Conservation (phyloP, 1,284 basidiomycete genomes). For the Rugosomyces carneus region DNA sequence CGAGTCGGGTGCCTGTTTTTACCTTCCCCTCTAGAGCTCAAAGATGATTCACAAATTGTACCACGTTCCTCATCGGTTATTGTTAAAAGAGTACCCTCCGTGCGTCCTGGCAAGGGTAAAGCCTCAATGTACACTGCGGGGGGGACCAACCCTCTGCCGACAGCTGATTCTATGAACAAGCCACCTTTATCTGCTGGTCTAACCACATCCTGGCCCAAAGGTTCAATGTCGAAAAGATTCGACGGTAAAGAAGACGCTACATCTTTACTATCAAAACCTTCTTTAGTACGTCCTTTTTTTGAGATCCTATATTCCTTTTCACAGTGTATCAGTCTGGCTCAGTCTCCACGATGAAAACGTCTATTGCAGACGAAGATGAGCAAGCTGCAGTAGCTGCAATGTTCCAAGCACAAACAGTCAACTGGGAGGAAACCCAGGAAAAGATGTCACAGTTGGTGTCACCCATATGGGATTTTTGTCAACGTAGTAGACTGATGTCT, state of each 20-base stretch:
- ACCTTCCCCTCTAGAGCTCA: slow-evolving; percentile 63
- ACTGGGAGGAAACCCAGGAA: slow-evolving; percentile 96
- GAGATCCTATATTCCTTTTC: slow-evolving; percentile 12
- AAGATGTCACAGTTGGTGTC: slow-evolving; percentile 93
- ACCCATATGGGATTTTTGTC: slow-evolving; percentile 44
- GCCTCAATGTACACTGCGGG: slow-evolving; percentile 81
- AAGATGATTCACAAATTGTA: slow-evolving; percentile 87
- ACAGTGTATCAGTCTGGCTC: slow-evolving; percentile 23
- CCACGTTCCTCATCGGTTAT: slow-evolving; percentile 93
- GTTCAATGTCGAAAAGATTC: slow-evolving; percentile 84
- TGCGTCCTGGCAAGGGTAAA: slow-evolving; percentile 86
- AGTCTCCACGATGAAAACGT: slow-evolving; percentile 32
- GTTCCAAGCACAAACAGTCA: slow-evolving; percentile 87
- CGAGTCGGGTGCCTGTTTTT: background rate
- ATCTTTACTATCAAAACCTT: slow-evolving; percentile 19
- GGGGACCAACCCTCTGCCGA: slow-evolving; percentile 34
- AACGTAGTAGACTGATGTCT: slow-evolving; percentile 59
- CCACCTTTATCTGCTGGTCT: slow-evolving; percentile 24
- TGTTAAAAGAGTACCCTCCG: slow-evolving; percentile 84
- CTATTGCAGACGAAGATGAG: slow-evolving; percentile 64
- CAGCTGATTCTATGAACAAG: slow-evolving; percentile 40
- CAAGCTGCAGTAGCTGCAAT: slow-evolving; percentile 90
- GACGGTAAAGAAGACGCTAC: slow-evolving; percentile 73
- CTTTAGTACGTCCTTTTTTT: slow-evolving; percentile 19
- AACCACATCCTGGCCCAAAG: slow-evolving; percentile 47